These are phyloP conservation scores for Coniophora puteana DNA, from an alignment of 1,284 basidiomycete genomes.

Conservation along the genomic window DNA sequence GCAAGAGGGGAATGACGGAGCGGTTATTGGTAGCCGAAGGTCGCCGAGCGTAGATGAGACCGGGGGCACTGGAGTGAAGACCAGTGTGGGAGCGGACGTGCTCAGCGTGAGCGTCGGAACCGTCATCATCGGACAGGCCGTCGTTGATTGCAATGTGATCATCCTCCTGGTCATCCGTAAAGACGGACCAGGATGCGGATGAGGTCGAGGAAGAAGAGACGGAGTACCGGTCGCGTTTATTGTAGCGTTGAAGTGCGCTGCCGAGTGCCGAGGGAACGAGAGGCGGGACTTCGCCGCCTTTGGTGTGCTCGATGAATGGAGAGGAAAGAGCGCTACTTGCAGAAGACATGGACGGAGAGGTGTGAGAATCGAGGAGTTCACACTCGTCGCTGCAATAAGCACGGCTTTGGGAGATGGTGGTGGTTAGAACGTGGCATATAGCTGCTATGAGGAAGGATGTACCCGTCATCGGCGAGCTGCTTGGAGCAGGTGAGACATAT, in stretches of 20 bases:
- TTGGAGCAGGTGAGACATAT: conserved; percentile 67
- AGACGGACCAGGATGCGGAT: conserved; percentile 57
- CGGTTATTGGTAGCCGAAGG: conserved; percentile 69
- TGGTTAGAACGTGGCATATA: conserved; percentile 16
- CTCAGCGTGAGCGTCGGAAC: conserved; percentile 13
- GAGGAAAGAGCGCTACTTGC: conserved; percentile 68
- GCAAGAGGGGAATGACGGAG: conserved; percentile 54
- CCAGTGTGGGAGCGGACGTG: conserved; percentile 20
- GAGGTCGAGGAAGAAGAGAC: conserved; percentile 55
- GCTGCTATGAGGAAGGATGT: conserved; percentile 25
- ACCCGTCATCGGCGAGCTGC: conserved; percentile 59
- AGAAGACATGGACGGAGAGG: conserved; percentile 63
- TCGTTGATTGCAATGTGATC: conserved; percentile 32
- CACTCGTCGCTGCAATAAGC: conserved; percentile 76
- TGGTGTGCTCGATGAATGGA: conserved; percentile 50
- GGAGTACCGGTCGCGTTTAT: conserved; percentile 44
- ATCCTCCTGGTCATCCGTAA: conserved; percentile 58
- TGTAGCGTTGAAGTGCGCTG: conserved; percentile 41
- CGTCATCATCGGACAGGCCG: conserved; percentile 35
- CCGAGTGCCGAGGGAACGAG: conserved; percentile 56
- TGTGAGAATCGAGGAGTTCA: conserved; percentile 51
- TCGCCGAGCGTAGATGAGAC: conserved; percentile 60
- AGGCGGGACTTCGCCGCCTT: conserved; percentile 54
- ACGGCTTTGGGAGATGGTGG: conserved; percentile 38
- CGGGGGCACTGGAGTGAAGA: conserved; percentile 30